Conservation (phyloP, 352 stramenopile species). For the Globisporangium paddicum region DNA sequence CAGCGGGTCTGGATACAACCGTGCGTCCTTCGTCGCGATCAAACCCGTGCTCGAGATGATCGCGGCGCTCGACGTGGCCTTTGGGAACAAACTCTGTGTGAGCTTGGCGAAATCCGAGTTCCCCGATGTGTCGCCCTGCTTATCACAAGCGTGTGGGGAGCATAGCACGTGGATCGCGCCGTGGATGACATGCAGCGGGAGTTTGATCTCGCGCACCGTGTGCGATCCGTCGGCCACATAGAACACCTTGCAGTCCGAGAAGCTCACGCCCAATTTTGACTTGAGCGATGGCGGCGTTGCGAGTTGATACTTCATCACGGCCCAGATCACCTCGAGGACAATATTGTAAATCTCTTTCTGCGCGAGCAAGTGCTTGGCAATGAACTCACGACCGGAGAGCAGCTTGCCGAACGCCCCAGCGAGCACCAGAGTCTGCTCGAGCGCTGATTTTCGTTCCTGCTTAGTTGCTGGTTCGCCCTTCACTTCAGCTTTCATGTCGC, state of each 20-base stretch:
- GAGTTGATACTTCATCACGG: conserved; percentile 61
- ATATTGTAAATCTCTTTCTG: conserved; percentile 54
- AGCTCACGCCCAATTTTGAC: conserved; percentile 39
- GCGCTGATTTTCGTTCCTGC: conserved; percentile 26
- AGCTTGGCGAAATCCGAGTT: conserved; percentile 29
- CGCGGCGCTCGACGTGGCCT: conserved; percentile 33
- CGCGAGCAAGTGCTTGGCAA: conserved; percentile 56
- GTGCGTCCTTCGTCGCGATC: conserved; percentile 69
- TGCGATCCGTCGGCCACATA: conserved; percentile 62
- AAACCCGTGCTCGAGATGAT: conserved; percentile 66
- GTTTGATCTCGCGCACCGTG: conserved; percentile 71
- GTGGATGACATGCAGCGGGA: conserved; percentile 64
- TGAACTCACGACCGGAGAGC: conserved; percentile 58
- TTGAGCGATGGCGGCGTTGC: conserved; percentile 47
- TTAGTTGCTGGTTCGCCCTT: neutral
- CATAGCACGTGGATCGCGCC: conserved; percentile 64
- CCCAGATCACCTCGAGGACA: conserved; percentile 67
- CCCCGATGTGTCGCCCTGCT: conserved; percentile 4
- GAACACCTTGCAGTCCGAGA: conserved; percentile 80
- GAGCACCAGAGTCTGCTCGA: conserved; percentile 58
- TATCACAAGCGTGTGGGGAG: conserved; percentile 36
- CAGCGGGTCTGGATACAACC: conserved; percentile 63
- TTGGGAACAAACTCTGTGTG: conserved; percentile 62
- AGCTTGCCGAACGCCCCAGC: conserved; percentile 65
- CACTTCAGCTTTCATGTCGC: neutral